Evolutionary conservation across 306 rosid genomes (phyloP).

Genomic region (Spatholobus suberectus): DNA sequence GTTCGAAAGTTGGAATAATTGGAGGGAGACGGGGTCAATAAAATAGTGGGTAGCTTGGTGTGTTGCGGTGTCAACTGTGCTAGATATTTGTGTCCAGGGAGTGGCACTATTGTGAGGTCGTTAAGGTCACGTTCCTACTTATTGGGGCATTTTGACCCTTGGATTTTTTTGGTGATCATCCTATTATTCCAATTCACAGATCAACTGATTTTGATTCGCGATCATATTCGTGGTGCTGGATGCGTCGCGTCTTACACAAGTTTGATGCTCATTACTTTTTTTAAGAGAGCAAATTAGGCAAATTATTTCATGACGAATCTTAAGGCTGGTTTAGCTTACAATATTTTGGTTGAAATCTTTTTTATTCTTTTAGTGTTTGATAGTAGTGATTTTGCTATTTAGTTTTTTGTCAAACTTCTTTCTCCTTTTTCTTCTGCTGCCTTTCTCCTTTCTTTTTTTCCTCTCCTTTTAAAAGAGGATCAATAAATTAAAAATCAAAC

Average conservation of each 20-base stretch:
- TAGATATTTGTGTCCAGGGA: constrained; percentile 46
- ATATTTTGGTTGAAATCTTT: no score
- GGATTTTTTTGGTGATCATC: background rate
- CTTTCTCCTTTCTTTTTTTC: no score
- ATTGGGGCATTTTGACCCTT: background rate
- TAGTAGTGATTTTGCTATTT: no score
- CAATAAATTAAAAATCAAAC: no score
- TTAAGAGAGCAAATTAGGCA: background rate
- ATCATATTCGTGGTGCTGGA: background rate
- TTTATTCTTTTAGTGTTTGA: background rate
- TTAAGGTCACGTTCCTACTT: background rate
- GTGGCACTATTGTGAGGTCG: background rate
- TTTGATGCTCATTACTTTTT: background rate
- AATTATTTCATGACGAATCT: background rate
- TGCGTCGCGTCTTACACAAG: background rate
- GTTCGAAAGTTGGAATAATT: constrained; percentile 41
- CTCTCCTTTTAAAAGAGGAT: no score
- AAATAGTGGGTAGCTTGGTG: constrained; percentile 24
- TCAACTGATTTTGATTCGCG: background rate
- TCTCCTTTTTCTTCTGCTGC: background rate
- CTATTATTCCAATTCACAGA: background rate
- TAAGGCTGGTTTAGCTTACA: background rate
- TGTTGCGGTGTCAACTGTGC: constrained; percentile 23
- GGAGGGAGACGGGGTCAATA: constrained; percentile 14
- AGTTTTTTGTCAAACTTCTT: no score